Evolutionary conservation across 2,329 filamentous ascomycete genomes (phyloP), one percentile per base, ranked within the genome.

Genomic region (Neonectria faginata): DNA sequence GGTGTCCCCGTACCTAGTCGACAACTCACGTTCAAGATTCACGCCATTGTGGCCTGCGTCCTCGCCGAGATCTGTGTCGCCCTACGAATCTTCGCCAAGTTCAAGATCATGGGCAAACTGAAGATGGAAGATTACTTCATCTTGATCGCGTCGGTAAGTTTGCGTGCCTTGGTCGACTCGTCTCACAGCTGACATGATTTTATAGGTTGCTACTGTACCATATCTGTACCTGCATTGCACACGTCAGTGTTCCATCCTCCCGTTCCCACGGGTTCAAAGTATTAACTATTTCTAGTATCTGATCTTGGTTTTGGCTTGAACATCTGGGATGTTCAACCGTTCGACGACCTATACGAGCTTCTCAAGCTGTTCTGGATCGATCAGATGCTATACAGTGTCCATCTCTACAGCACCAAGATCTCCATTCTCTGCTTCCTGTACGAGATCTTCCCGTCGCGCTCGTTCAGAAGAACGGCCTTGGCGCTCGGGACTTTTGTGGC

Each of bases 301-400:
- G 67, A 69, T 62, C 67, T 69, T 20, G 67, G 67, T 3, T 69
- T 69, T 7, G 67, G 67, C 5, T 25, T 69, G 2, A 65, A 69
- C 18, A 69, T 69, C 3, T 69, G 67, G 67, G 64, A 69, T 3
- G 57, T 69, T 11, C 48, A 57, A 5, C 67, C 67, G 1, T 69
- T 64, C 9, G 68, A 65, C 8, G 27, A 59, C 10, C 11, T 70
- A 8, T 70, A 70, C 6, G 41, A 70, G 42, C 50, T 70, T 9
- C 48, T 70, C 1, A 69, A 53, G 31, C 33, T 69, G 3, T 70
- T 70, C 53, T 70, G 68, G 68, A 65, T 70, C 6, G 68, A 70
- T 27, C 68, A 70, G 45, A 70, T 70, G 18, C 56, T 70, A 63
- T 70, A 70, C 36, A 70, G 68, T 22, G 33, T 70, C 16, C 68